These are phyloP conservation scores for Starmerella etchellsii DNA, from an alignment of 805 yeast species.

Conservation along the genomic window DNA sequence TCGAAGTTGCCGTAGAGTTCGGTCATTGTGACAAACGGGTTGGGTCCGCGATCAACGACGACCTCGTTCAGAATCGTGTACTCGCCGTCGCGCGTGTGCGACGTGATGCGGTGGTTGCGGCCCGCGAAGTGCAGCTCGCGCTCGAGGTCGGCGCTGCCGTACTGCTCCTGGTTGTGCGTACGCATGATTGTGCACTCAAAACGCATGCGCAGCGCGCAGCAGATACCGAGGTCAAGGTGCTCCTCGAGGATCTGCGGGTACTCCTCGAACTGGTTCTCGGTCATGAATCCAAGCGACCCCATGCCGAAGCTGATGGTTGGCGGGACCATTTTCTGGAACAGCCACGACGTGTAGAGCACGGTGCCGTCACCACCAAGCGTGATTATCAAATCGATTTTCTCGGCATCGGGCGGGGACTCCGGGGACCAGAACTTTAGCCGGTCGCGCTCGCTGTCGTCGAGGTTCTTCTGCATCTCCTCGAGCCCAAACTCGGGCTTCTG, in stretches of 20 bases:
- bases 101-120: slow-evolving; percentile 10
- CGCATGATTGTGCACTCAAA: slow-evolving; percentile 59
- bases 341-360: slow-evolving; percentile 72
- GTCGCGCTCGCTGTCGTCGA: slow-evolving; percentile 33
- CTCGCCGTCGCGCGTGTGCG: slow-evolving; percentile 26
- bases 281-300: slow-evolving; percentile 86
- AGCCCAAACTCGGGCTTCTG: slow-evolving; percentile 52
- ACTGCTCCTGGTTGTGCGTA: slow-evolving; percentile 20
- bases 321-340: slow-evolving; percentile 77
- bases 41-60: slow-evolving; percentile 87
- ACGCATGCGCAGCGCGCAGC: slow-evolving; percentile 72
- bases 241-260: slow-evolving; percentile 46
- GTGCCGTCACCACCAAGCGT: slow-evolving; percentile 98
- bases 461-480: slow-evolving; percentile 36
- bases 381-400: slow-evolving; percentile 58
- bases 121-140: slow-evolving; percentile 35
- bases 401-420: slow-evolving; percentile 31
- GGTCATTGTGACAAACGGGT: slow-evolving; percentile 79
- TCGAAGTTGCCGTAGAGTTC: slow-evolving; percentile 83
- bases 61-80: slow-evolving; percentile 74
- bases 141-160: slow-evolving; percentile 26
- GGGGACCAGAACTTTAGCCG: slow-evolving; percentile 59
- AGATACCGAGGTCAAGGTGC: slow-evolving; percentile 58
- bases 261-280: slow-evolving; percentile 69
- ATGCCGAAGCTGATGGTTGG: slow-evolving; percentile 81